These are phyloP conservation scores for Pleurotus tuber-regium DNA, from an alignment of 768 basidiomycete species.

Conservation along the genomic window DNA sequence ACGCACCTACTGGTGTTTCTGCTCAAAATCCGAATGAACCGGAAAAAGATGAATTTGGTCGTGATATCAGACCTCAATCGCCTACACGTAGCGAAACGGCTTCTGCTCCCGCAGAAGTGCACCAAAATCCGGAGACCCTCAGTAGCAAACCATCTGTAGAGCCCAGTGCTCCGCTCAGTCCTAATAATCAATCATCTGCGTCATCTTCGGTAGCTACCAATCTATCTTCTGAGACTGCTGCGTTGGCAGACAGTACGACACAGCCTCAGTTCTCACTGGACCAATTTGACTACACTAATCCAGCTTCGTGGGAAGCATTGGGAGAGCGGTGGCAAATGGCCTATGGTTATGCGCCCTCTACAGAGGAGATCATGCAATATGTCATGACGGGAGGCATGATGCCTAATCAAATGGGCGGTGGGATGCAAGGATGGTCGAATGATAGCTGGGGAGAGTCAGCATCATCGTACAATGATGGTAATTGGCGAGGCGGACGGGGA, in stretches of 20 bases:
- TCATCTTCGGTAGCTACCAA: slow-evolving; percentile 38
- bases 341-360: slow-evolving; percentile 64
- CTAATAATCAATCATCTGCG: slow-evolving; percentile 43
- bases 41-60: slow-evolving; percentile 86
- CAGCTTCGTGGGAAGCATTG: slow-evolving; percentile 78
- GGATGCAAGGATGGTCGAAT: slow-evolving; percentile 15
- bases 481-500: slow-evolving; percentile 33
- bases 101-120: slow-evolving; percentile 16
- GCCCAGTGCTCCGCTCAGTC: slow-evolving; percentile 40
- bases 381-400: slow-evolving; percentile 43
- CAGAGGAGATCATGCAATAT: slow-evolving; percentile 77
- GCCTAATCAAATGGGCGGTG: slow-evolving; percentile 16
- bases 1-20: slow-evolving; percentile 22
- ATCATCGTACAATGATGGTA: slow-evolving; percentile 14
- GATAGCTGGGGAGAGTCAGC: slow-evolving; percentile 8
- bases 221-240: slow-evolving; percentile 15
- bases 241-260: slow-evolving; percentile 28
- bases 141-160: slow-evolving; percentile 37
- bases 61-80: slow-evolving; percentile 67
- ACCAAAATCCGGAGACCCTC: slow-evolving; percentile 20
- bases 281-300: slow-evolving; percentile 70
- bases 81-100: slow-evolving; percentile 27
- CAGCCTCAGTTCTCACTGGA: slow-evolving; percentile 30
- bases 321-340: slow-evolving; percentile 76
- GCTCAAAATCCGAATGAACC: slow-evolving; percentile 22